Evolutionary conservation across 345 rosid genomes (phyloP).

Genomic region (Camelina sativa): DNA sequence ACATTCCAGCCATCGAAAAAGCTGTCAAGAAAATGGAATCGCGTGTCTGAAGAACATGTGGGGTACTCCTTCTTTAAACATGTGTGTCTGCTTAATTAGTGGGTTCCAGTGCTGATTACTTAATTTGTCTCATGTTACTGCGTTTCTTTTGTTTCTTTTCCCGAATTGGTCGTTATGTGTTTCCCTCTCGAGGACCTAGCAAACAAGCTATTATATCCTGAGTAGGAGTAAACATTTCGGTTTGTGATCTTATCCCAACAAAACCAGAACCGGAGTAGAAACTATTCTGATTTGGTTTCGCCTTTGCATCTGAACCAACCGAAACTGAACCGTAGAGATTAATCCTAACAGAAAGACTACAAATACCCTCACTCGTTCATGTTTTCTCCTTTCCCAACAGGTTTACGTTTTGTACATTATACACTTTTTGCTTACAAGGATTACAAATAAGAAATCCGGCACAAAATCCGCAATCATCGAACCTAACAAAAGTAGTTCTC

Average conservation of each 20-base stretch:
- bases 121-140: background rate
- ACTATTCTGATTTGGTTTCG: background rate
- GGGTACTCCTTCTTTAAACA: background rate
- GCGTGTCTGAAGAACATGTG: slow-evolving; percentile 26
- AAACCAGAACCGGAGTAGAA: background rate
- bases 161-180: slow-evolving; percentile 14
- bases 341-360: too few relatives aligned
- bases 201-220: slow-evolving; percentile 11
- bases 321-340: too few relatives aligned
- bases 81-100: slow-evolving; percentile 16
- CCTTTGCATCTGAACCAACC: background rate
- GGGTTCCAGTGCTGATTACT: background rate
- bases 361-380: too few relatives aligned
- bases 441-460: background rate
- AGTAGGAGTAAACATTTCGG: background rate
- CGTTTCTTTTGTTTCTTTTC: background rate
- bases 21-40: slow-evolving; percentile 80
- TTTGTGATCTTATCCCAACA: background rate
- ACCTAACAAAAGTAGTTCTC: slow-evolving; percentile 33
- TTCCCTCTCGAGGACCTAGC: background rate
- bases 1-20: slow-evolving; percentile 66
- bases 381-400: background rate
- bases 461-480: background rate
- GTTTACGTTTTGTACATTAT: slow-evolving; percentile 5
- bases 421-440: background rate